Base-by-base conservation (phyloP, 1,284 basidiomycete genomes). In the Volvariella surrecta region DNA sequence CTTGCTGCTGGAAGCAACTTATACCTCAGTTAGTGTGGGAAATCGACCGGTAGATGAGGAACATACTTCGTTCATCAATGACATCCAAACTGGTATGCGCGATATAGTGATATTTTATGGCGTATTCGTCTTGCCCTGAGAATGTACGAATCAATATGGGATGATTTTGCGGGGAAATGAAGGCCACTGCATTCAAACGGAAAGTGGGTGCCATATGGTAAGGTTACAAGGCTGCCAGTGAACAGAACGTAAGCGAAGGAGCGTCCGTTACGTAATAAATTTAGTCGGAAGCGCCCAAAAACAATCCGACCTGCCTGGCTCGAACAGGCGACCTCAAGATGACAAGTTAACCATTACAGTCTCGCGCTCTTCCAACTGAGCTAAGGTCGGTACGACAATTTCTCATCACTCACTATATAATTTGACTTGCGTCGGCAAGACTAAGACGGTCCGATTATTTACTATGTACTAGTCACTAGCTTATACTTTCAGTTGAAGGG, bases 31-130 rank as follows among this genome's bases (percentile, higher is more conserved):
- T 40, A 20, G 37, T 39, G 46, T 11, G 42, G 44, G 37, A 42
- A 46, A 37, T 28, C 11, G 24, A 6, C 11, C 24, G 11, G 22
- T 21, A 44, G 32, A 22, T 38, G 40, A 22, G 38, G 42, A 24
- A 53, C 63, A 47, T 46, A 73, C 73, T 67, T 65, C 82, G 77
- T 66, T 89, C 86, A 54, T 89, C 86, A 53, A 89, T 76, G 45
- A 89, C 76, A 59, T 89, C 85, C 53, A 89, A 60, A 49, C 80
- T 82, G 16, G 84, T 89, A 55, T 89, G 85, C 0, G 85, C 84
- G 48, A 88, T 78, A 52, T 88, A 89, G 59, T 89, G 84, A 51
- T 86, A 87, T 55, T 87, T 89, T 48, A 88, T 69, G 6, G 64
- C 61, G 45, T 66, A 69, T 44, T 82, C 79, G 53, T 84, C 79